Conservation (phyloP, 2,329 filamentous ascomycete species). For the Paecilomyces sp. region DNA sequence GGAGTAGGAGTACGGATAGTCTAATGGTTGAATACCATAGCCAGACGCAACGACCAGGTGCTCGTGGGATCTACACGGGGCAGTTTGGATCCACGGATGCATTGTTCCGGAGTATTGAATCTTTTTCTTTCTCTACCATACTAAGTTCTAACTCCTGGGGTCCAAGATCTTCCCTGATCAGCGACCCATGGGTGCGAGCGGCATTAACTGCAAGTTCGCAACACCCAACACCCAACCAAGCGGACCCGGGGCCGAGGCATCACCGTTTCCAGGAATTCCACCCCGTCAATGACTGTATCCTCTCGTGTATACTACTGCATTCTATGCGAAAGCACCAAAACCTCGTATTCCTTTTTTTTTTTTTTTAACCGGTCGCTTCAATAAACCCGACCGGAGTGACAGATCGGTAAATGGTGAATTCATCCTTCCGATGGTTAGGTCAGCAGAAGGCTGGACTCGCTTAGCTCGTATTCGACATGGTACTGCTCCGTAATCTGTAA, state of each 20-base stretch:
- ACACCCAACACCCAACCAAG: background rate
- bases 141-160: background rate
- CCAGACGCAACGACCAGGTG: background rate
- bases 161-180: background rate
- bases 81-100: background rate
- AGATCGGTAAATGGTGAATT: background rate
- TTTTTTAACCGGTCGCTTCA: too few species aligned
- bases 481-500: too few species aligned
- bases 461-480: background rate
- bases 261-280: background rate
- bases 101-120: too few species aligned
- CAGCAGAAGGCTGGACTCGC: background rate
- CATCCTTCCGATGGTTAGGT: background rate
- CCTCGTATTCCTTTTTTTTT: too few species aligned
- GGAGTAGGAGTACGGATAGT: background rate
- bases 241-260: background rate
- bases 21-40: background rate
- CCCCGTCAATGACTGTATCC: background rate
- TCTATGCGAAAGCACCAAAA: too few species aligned
- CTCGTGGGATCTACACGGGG: background rate
- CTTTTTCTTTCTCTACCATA: too few species aligned
- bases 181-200: background rate
- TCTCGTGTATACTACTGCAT: too few species aligned
- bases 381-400: too few species aligned
- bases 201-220: background rate